Base-by-base conservation (phyloP, 768 basidiomycete genomes). In the Leucocoprinus birnbaumii region DNA sequence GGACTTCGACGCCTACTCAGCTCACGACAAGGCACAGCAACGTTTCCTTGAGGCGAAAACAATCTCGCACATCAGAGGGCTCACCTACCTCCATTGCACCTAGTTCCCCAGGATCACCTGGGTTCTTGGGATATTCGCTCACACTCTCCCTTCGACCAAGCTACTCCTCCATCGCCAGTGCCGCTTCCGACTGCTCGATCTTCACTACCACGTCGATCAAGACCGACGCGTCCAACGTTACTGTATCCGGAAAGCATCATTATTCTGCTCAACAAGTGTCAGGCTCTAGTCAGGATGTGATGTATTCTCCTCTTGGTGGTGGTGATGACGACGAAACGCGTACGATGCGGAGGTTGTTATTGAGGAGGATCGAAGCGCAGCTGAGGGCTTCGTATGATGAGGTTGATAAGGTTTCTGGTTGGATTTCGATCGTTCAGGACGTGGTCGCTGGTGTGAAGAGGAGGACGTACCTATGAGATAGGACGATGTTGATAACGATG, bases 271-370 rank as follows among this genome's bases (percentile, higher is more conserved):
- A 31, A 5, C 31, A 31, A 5, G 31, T 11, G 5, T 11, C 5
- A 31, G 31, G 31, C 31, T 11, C 6, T 11, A 11, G 31, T 11
- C 31, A 31, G 31, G 31, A 31, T 31, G 11, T 31, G 31, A 31
- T 31, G 31, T 31, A 31, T 11, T 11, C n/a, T n/a, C n/a, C n/a
- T n/a, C n/a, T n/a, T n/a, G n/a, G n/a, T n/a, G n/a, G 11, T 31
- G 83, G 82, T 58, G 84, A 83, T 58, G 86, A 86, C 53, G 82
- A 88, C 46, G 89, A 89, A 57, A 78, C 75, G 10, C 78, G 80
- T 34, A 74, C 77, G 24, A 71, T 88, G 34, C 84, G 86, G 13
- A 75, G 85, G 16, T 66, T 91, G n/a, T 62, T 89, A 19, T 66
- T 83, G 38, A 79, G 84, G 44, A 89, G 88, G 69, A 79, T 90